Base-by-base conservation (phyloP, 345 rosid genomes). In the Eucalyptus paniculata region DNA sequence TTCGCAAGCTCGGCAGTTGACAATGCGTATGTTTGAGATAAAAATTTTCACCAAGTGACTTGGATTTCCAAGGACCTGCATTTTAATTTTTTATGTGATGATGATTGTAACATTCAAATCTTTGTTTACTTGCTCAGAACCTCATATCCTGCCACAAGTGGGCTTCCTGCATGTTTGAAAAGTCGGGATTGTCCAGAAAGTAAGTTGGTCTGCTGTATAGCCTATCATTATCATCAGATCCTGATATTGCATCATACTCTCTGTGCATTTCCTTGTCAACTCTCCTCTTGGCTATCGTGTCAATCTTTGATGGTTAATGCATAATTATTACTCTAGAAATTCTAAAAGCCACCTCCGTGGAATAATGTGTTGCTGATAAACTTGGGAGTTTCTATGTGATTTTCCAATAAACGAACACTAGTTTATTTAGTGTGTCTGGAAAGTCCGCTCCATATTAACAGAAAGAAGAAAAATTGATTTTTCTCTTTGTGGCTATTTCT, bases 1-100 rank as follows among this genome's bases (percentile, higher is more conserved):
- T 94, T 94, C 81, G 92, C 91, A 28, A 92, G 93, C 92, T 91
- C 90, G 12, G 91, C 91, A 4, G 80, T 37, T 51, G 89, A 62
- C 50, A 91, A 90, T 30, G 83, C 44, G 94, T 92, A 91, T 81
- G 93, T 91, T 45, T 51, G 53, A 17, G 49, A 47, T 50, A 32
- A 15, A 3, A 28, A 16, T 13, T 51, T 80, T 80, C 30, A 80
- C 16, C 47, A 42, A 37, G 47, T 17, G 50, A 24, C 19, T 49
- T 50, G 34, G 83, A 69, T 69, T 69, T 32, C 44, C 81, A 32
- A 69, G 81, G 81, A 69, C 81, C 81, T 69, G 81, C 44, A 34
- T 34, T 24, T 56, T 56, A 56, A 24, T 56, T 56, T 56, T 56
- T 56, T 56, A 56, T 56, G 6, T 11, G 83, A 72, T 19, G 44